Percentiles rank a stretch among this genome's conserved stretches.
Conservation (phyloP, 108 stramenopile species). For the Skeletonema potamos region DNA sequence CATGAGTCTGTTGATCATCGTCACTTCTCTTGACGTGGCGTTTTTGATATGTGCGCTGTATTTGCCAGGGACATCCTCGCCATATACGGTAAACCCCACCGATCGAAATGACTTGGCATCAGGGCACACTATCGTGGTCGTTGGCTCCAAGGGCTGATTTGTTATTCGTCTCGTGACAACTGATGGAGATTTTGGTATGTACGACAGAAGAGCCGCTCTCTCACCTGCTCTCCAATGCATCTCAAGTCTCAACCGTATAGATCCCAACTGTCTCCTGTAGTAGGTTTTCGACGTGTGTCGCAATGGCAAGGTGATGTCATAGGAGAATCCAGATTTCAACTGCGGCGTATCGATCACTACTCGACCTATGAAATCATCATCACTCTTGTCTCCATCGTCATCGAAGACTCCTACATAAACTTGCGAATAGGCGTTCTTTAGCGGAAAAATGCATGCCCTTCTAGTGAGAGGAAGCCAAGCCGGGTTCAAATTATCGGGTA, state of each 20-base stretch:
- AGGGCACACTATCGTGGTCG: conserved; percentile 42
- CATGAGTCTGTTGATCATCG: conserved; percentile 32
- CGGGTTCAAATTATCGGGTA: conserved; percentile 45
- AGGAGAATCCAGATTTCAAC: conserved; percentile 24
- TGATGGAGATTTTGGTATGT: conserved; percentile 36
- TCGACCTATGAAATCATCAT: conserved; percentile 68
- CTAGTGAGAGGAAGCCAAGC: conserved; percentile 54
- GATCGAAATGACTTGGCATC: conserved; percentile 60
- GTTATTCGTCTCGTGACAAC: neutral
- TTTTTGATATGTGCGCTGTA: conserved; percentile 41
- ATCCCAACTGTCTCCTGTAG: conserved; percentile 42
- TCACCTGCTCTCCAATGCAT: conserved; percentile 50
- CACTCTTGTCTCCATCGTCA: conserved; percentile 50
- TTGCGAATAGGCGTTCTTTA: conserved; percentile 55
- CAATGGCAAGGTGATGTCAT: conserved; percentile 61
- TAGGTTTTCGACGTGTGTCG: conserved; percentile 54
- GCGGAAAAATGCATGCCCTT: conserved; percentile 62
- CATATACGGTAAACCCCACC: conserved; percentile 59
- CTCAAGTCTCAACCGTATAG: conserved; percentile 55
- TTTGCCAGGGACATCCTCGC: conserved; percentile 50
- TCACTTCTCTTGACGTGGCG: conserved; percentile 39
- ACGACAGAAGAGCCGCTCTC: conserved; percentile 57
- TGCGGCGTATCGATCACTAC: conserved; percentile 51
- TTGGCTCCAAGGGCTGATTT: neutral
- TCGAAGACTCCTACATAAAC: conserved; percentile 64